Percentiles rank a stretch among this genome's conserved stretches.
These are phyloP conservation scores for Micractinium conductrix DNA, from an alignment of 139 green algal genomes.

Conservation along the genomic window DNA sequence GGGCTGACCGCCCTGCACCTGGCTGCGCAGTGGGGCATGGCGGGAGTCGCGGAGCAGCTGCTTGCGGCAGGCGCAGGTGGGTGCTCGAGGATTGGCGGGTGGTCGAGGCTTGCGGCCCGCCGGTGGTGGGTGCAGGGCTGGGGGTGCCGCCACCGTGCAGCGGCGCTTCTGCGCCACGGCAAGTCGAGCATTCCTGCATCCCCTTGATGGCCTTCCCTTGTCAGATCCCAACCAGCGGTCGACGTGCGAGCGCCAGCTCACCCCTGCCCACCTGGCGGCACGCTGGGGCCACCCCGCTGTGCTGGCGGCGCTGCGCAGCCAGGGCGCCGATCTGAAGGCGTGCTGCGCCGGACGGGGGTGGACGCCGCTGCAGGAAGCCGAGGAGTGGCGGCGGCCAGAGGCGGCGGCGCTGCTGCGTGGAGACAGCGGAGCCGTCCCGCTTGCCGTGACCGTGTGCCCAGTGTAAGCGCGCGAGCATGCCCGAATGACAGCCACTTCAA, in stretches of 20 bases:
- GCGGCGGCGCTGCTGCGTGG: background rate
- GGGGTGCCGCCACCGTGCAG: background rate
- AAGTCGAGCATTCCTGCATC: background rate
- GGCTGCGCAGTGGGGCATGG: conserved; percentile 41
- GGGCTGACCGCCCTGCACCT: conserved; percentile 28
- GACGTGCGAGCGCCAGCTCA: background rate
- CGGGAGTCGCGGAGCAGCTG: background rate
- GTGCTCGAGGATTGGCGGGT: background rate
- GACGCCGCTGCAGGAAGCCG: conserved; percentile 18
- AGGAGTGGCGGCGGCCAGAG: conserved; percentile 17
- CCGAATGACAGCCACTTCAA: too few relatives aligned
- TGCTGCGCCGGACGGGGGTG: background rate
- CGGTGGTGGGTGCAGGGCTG: background rate
- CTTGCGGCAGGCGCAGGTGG: conserved; percentile 13
- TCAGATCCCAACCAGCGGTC: conserved; percentile 32
- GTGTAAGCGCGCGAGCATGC: too few relatives aligned
- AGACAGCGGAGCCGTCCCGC: too few relatives aligned
- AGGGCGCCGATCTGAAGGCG: conserved; percentile 4
- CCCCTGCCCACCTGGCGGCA: conserved; percentile 28
- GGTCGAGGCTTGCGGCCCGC: too few relatives aligned
- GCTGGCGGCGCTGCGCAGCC: conserved; percentile 11
- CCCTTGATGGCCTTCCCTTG: background rate
- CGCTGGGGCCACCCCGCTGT: conserved; percentile 23
- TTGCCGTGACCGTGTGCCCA: too few relatives aligned
- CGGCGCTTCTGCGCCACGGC: background rate